Evolutionary conservation across 345 rosid genomes (phyloP).

Genomic region (Isatis tinctoria): DNA sequence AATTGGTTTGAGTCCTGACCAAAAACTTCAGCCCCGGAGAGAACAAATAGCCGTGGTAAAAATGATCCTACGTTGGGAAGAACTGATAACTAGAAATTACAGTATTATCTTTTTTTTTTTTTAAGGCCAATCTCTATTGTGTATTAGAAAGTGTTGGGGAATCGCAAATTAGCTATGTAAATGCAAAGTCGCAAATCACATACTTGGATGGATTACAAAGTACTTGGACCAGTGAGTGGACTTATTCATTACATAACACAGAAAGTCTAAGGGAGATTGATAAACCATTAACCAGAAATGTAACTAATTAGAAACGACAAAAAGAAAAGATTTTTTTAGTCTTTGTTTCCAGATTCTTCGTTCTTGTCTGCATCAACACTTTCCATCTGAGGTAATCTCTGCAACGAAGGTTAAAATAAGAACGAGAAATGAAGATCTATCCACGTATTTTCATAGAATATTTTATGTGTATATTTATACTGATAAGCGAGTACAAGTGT

Average conservation of each 20-base stretch:
- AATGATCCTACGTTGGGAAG: too few relatives aligned
- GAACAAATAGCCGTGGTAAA: neutral
- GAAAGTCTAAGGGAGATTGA: neutral
- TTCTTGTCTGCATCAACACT: conserved; percentile 13
- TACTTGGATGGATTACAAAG: neutral
- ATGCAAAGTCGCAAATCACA: neutral
- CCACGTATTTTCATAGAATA: neutral
- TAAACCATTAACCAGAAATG: neutral
- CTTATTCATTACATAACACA: neutral
- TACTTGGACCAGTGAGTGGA: neutral
- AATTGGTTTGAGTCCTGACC: neutral
- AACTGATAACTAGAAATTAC: too few relatives aligned
- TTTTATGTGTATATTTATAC: neutral
- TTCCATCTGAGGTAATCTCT: conserved; percentile 51
- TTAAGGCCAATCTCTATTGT: neutral
- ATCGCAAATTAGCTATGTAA: neutral
- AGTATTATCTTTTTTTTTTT: too few relatives aligned
- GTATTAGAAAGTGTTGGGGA: neutral
- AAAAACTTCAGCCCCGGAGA: neutral
- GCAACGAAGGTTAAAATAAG: conserved; percentile 2
- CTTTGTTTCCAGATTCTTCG: conserved; percentile 4
- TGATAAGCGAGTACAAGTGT: neutral
- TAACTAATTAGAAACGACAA: neutral
- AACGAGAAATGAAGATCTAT: neutral
- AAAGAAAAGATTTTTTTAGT: neutral